Base-by-base conservation (phyloP, 257 asterid genomes). In the Verbena officinalis region DNA sequence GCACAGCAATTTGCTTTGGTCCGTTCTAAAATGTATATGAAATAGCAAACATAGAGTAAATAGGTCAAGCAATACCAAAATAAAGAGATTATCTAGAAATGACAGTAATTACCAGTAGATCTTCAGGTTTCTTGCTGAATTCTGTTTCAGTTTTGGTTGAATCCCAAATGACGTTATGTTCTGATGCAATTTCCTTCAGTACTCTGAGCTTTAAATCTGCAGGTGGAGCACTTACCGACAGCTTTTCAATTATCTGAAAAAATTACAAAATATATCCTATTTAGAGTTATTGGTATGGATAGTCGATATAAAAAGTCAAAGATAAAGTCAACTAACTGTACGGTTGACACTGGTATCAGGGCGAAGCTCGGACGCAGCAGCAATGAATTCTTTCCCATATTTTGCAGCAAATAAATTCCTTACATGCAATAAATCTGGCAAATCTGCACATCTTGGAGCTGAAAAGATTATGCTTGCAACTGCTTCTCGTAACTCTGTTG, bases 311-410 rank as follows among this genome's bases (percentile, higher is more conserved):
- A 54, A 39, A 46, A 10, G 44, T 30, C 60, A 53, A 54, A 27
- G n/a, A 14, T 5, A 8, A 40, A 72, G 66, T 34, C 1, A 61
- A 73, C 44, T 93, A 87, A 93, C 99, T 81, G 95, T 87, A 52
- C 96, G 97, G 62, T 90, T 90, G 83, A 93, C 95, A 59, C 91
- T 87, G 51, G 99, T 78, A 64, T 90, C 97, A 13, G 97, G 99
- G 16, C 90, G 95, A 78, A 90, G 96, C 80, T 93, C 95, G 5
- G 96, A 84, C 19, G 97, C 95, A 65, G 99, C 97, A 56, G 95
- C 80, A 55, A 80, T 72, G 77, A 93, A 93, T 59, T 93, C 99
- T 82, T 93, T 93, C 53, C 97, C 97, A 36, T 93, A 93, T 72
- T 93, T 90, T 40, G 92, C 82, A 4, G 89, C 85, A 78, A 90